Conservation (phyloP, 345 rosid genomes). For the Hypericum perforatum region DNA sequence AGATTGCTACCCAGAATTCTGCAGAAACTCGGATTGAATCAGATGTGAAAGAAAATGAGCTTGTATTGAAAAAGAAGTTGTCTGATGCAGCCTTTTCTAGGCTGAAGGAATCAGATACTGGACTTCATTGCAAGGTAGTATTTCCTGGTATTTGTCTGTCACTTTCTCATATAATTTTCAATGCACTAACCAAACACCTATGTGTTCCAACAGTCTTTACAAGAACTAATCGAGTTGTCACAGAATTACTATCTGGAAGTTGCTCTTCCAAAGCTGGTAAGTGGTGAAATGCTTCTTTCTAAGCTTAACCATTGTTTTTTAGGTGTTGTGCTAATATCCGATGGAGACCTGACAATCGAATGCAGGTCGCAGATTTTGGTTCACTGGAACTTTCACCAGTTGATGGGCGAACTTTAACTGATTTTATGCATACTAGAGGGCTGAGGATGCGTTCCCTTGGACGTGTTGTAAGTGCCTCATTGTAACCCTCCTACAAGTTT, state of each 20-base stretch:
- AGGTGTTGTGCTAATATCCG: constrained; percentile 5
- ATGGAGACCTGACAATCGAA: constrained; percentile 14
- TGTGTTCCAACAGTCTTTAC: constrained; percentile 55
- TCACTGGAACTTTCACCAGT: constrained; percentile 97
- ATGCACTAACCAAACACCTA: constrained; percentile 18
- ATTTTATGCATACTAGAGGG: constrained; percentile 99
- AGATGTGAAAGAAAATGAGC: constrained; percentile 41
- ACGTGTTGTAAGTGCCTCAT: constrained; percentile 62
- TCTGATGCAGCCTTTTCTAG: constrained; percentile 74
- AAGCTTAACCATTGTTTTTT: neutral
- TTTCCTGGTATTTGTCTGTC: constrained; percentile 3
- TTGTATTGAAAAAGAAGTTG: constrained; percentile 44
- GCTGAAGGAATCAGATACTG: constrained; percentile 77
- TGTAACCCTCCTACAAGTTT: constrained; percentile 7
- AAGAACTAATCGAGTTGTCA: constrained; percentile 71
- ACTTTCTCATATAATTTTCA: constrained; percentile 7
- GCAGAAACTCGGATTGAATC: constrained; percentile 44
- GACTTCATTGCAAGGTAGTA: constrained; percentile 82
- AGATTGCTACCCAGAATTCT: constrained; percentile 28
- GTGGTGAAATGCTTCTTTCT: constrained; percentile 6
- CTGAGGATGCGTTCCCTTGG: constrained; percentile 93
- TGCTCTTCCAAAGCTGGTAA: constrained; percentile 97
- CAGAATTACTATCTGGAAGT: constrained; percentile 74
- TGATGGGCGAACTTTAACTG: constrained; percentile 96
- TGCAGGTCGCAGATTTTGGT: constrained; percentile 98